Conservation (phyloP, 169 alveolate species). For the Plasmodium fragile region DNA sequence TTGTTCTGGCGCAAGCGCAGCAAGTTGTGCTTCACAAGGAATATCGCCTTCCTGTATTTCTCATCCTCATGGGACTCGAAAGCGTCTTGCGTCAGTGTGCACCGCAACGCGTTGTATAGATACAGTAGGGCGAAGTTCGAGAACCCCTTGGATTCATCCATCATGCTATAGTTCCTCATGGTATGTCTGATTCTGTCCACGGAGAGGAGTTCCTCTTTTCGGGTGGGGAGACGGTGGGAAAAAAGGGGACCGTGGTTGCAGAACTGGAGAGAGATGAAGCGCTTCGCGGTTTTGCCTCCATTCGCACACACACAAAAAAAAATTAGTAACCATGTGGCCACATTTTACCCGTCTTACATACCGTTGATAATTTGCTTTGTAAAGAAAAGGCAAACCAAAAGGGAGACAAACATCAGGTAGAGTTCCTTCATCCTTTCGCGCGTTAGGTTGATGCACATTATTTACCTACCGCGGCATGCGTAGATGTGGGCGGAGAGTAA, state of each 20-base stretch:
- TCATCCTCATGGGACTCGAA: constrained; percentile 48
- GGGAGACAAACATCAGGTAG: neutral
- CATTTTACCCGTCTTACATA: neutral
- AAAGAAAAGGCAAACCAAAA: neutral
- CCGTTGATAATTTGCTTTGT: neutral
- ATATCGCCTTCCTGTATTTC: constrained; percentile 38
- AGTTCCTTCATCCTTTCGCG: neutral
- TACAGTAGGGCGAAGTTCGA: constrained; percentile 47
- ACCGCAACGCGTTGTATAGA: constrained; percentile 48
- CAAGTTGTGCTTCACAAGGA: constrained; percentile 24
- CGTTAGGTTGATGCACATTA: neutral
- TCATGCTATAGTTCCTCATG: constrained; percentile 18
- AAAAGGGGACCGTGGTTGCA: neutral
- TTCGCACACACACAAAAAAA: neutral
- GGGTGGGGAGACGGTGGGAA: neutral
- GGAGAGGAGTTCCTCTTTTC: constrained; percentile 34
- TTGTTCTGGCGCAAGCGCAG: neutral
- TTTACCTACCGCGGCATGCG: neutral
- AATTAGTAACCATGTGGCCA: neutral
- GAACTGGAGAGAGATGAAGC: neutral
- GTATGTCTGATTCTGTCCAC: neutral
- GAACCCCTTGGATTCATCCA: constrained; percentile 25
- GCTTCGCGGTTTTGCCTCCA: neutral
- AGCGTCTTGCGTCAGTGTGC: constrained; percentile 42
- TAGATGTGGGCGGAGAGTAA: neutral